Percentiles rank a stretch among this genome's conserved stretches.
Conservation (phyloP, 768 basidiomycete species). For the Paxillus rubicundulus region DNA sequence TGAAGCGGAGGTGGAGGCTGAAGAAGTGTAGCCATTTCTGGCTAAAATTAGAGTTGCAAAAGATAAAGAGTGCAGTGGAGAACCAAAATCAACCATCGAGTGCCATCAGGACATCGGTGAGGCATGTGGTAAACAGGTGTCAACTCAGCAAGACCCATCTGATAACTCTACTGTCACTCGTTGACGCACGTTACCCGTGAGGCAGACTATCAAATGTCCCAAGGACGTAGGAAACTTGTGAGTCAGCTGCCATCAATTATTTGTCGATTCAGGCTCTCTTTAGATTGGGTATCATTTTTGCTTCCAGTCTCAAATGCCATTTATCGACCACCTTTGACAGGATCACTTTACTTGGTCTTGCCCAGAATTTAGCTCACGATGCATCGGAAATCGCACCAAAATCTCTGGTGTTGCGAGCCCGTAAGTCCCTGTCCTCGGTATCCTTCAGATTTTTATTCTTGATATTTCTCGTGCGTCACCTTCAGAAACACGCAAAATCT, state of each 20-base stretch:
- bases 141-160: too few relatives aligned
- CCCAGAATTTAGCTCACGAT: conserved; percentile 67
- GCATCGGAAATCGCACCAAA: conserved; percentile 60
- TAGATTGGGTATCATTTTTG: too few relatives aligned
- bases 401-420: conserved; percentile 67
- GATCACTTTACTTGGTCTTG: conserved; percentile 61
- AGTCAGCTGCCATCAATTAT: conserved; percentile 19
- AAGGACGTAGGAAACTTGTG: conserved; percentile 77
- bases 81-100: too few relatives aligned
- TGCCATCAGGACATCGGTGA: too few relatives aligned
- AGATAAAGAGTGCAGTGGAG: too few relatives aligned
- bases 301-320: not conserved
- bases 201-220: conserved; percentile 66
- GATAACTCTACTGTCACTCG: too few relatives aligned
- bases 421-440: conserved; percentile 40
- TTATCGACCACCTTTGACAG: conserved; percentile 34
- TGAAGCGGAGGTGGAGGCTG: too few relatives aligned
- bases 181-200: conserved; percentile 52
- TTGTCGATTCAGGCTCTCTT: not conserved
- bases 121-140: too few relatives aligned
- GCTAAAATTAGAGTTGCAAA: too few relatives aligned
- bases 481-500: conserved; percentile 77
- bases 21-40: too few relatives aligned
- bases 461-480: not conserved
- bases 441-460: not conserved